Base-by-base conservation (phyloP, 352 stramenopile genomes). In the Phytophthora hybrid region DNA sequence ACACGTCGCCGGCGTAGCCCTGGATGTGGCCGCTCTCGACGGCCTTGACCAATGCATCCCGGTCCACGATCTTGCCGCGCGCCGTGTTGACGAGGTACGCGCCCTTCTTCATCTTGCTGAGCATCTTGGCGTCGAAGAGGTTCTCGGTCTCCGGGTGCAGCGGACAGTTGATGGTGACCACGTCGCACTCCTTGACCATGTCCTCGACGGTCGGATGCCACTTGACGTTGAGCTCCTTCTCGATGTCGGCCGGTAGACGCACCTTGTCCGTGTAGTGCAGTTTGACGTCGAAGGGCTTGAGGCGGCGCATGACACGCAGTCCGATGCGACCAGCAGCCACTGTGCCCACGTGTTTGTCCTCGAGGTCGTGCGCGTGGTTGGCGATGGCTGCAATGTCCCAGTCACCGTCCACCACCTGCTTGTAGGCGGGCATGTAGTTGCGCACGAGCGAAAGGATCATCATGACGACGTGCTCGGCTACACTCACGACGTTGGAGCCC, bases 41-140 rank as follows among this genome's bases (percentile, higher is more conserved):
- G 8, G 77, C 74, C 51, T 74, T 54, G 10, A 78, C 64, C 21
- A 87, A 66, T 19, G 80, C 78, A 34, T 87, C 76, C 63, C 86
- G 87, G 68, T 96, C 83, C 18, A 97, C 81, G 69, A 97, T 86
- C 69, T 90, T 89, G 66, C 91, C 91, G 34, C 91, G 79, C 31
- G 87, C 80, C 55, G 92, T 95, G 75, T 97, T 97, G 52, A 97
- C 86, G 23, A 97, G 76, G 66, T 90, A 83, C 52, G 87, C 77
- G 37, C 82, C 74, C 62, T 75, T 76, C 74, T 92, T 87, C 78
- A 97, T 90, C 47, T 82, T 74, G 58, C 71, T 74, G 55, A 97
- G 72, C 46, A 87, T 76, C 11, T 85, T 71, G 21, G 82, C 78
- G 63, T 89, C 82, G 66, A 97, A 90, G 37, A 97, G 69, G 60